Base-by-base conservation (phyloP, 2,329 filamentous ascomycete species). In the Paecilomyces variotii region DNA sequence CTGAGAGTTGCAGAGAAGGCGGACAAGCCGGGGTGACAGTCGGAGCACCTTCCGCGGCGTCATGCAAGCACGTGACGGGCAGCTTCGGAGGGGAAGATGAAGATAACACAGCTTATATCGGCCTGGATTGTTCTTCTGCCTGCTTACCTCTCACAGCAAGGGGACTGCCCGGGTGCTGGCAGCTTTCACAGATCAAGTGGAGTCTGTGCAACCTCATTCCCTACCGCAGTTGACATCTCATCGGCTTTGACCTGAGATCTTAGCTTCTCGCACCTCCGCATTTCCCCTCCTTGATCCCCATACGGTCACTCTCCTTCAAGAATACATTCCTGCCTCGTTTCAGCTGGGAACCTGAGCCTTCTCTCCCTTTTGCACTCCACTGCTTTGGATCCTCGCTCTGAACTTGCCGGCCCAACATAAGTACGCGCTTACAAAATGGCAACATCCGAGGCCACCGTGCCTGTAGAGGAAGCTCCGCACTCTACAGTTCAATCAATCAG, bases 401-500 rank as follows among this genome's bases (percentile, higher is more conserved):
- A 19, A 19, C 19, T 19, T 19, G 19, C 19, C 19, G 19, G 19
- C 19, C 50, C 10, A 26, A 3, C 24, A 26, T n/a, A 27, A 12
- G 2, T 28, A 24, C 50, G 19, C 27, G 6, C 50, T 14, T 28
- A 28, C 24, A 26, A 5, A 28, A 52, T 26, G 24, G 25, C 24
- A 26, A 25, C 27, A 52, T 28, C 50, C 39, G 27, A 53, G 57
- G 34, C 24, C 53, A 64, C 32, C 39, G 72, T 70, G 69, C 30
- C 30, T 32, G 30, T 10, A 32, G 30, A 30, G 28, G 62, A 64
- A 34, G 62, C 64, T 34, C 59, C 61, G 39, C 64, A 67, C 39
- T 64, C 66, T 34, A 56, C 57, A 24, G 56, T 57, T 24, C 68
- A 71, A 54, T 59, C 65, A 3, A 73, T 73, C 39, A 73, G 72